Conservation (phyloP, 1,284 basidiomycete species). For the Ceratobasidium sp. region DNA sequence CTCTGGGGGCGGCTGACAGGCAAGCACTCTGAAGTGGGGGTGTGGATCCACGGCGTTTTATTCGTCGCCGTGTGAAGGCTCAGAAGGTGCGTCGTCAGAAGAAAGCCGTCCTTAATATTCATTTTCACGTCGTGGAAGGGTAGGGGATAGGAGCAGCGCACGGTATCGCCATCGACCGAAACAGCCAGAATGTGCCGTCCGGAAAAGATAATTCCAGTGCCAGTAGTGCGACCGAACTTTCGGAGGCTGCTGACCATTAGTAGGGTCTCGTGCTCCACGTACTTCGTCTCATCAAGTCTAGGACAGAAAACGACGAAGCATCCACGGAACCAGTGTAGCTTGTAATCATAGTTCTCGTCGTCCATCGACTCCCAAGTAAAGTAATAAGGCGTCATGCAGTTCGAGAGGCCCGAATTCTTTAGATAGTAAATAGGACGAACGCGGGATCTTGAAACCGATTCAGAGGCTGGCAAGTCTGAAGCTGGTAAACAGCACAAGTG, state of each 20-base stretch:
- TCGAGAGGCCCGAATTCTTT: background rate
- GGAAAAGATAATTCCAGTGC: background rate
- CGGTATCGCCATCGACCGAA: background rate
- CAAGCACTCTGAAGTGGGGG: too few species aligned
- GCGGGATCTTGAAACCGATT: too few species aligned
- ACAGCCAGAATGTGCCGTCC: background rate
- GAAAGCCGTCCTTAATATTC: background rate
- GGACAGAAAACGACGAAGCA: constrained; percentile 10
- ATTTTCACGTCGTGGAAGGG: constrained; percentile 3
- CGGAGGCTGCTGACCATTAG: background rate
- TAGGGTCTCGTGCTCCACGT: background rate
- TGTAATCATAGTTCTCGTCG: too few species aligned
- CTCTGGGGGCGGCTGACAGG: background rate
- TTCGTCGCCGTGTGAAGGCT: background rate
- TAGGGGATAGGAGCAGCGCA: constrained; percentile 2
- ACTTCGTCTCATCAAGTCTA: background rate
- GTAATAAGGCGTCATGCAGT: background rate
- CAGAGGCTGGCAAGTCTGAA: too few species aligned
- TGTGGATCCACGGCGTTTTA: background rate
- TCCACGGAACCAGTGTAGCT: background rate
- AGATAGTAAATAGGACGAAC: too few species aligned
- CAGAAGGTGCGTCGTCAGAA: background rate
- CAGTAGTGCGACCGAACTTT: background rate
- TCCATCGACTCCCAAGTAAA: background rate
- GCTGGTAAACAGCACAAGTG: background rate